These are phyloP conservation scores for Dalbergia cultrata DNA, from an alignment of 306 rosid species.

Conservation along the genomic window DNA sequence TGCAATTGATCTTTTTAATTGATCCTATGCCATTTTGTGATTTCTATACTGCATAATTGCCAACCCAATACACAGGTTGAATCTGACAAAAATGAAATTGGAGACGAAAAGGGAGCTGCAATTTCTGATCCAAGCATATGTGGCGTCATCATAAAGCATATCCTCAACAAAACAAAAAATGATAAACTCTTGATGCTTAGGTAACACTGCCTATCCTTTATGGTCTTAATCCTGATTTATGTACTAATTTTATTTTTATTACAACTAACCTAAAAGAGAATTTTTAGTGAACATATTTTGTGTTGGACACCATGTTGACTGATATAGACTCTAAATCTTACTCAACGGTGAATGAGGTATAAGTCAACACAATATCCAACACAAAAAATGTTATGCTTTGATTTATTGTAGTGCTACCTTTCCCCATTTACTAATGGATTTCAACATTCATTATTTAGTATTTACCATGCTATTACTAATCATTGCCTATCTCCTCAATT, in stretches of 20 bases:
- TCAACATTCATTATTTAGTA: neutral
- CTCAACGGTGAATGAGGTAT: too few relatives aligned
- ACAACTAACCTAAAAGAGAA: neutral
- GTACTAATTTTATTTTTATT: neutral
- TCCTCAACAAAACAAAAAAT: neutral
- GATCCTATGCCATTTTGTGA: neutral
- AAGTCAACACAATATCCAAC: too few relatives aligned
- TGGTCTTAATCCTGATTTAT: constrained; percentile 1
- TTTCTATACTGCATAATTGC: neutral
- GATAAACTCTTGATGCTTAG: constrained; percentile 34
- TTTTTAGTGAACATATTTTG: too few relatives aligned
- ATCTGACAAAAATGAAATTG: neutral
- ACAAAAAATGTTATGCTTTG: too few relatives aligned
- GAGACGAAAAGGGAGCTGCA: neutral
- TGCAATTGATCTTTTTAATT: neutral
- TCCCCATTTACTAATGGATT: neutral
- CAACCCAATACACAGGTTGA: constrained; percentile 2
- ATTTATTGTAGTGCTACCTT: neutral
- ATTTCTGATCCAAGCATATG: neutral
- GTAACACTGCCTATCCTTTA: constrained; percentile 18
- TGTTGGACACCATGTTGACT: too few relatives aligned
- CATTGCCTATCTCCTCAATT: neutral
- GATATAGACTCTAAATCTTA: too few relatives aligned
- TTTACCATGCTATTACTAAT: neutral
- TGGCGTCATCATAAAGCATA: neutral